phyloP scores from a whole-genome alignment of 495 filamentous ascomycete species.

The Hypomontagnella submonticulosa region DNA sequence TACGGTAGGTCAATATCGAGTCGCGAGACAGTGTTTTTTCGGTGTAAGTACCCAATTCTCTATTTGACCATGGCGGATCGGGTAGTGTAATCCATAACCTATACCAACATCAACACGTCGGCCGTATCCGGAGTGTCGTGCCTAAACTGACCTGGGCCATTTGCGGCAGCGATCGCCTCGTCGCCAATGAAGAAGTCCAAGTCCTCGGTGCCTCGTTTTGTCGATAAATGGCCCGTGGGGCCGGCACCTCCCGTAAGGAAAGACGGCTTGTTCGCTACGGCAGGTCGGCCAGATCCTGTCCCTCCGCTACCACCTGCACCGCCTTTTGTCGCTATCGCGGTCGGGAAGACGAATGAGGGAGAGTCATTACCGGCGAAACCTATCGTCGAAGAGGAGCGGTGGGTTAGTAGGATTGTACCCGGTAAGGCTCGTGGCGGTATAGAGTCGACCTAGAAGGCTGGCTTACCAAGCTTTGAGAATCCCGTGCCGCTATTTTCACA shows the following conservation, averaged over 20 bases:
- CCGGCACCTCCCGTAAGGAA: slow-evolving; percentile 94
- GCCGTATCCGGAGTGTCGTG: neutral
- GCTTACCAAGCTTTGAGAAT: slow-evolving; percentile 94
- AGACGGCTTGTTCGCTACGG: slow-evolving; percentile 92
- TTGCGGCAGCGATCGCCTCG: slow-evolving; percentile 85
- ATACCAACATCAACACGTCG: slow-evolving; percentile 41
- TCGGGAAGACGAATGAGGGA: slow-evolving; percentile 98
- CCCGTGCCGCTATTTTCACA: slow-evolving; percentile 83
- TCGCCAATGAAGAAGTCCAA: slow-evolving; percentile 99
- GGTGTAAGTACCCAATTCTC: slow-evolving; percentile 84
- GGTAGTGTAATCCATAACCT: slow-evolving; percentile 97
- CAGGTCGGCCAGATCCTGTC: slow-evolving; percentile 84
- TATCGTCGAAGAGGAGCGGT: slow-evolving; percentile 51
- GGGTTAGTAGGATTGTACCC: slow-evolving; percentile 37
- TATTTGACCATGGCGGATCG: slow-evolving; percentile 96
- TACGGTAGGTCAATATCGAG: slow-evolving; percentile 36
- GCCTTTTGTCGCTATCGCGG: slow-evolving; percentile 95
- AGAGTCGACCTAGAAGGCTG: neutral
- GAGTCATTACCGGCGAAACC: slow-evolving; percentile 99
- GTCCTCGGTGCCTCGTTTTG: slow-evolving; percentile 96
- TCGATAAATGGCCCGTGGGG: slow-evolving; percentile 79
- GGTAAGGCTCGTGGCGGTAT: slow-evolving; percentile 18
- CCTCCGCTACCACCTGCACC: slow-evolving; percentile 73
- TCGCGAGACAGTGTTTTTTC: neutral
- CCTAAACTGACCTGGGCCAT: slow-evolving; percentile 74